Conservation (phyloP, 345 rosid genomes). For the Populus simonii region DNA sequence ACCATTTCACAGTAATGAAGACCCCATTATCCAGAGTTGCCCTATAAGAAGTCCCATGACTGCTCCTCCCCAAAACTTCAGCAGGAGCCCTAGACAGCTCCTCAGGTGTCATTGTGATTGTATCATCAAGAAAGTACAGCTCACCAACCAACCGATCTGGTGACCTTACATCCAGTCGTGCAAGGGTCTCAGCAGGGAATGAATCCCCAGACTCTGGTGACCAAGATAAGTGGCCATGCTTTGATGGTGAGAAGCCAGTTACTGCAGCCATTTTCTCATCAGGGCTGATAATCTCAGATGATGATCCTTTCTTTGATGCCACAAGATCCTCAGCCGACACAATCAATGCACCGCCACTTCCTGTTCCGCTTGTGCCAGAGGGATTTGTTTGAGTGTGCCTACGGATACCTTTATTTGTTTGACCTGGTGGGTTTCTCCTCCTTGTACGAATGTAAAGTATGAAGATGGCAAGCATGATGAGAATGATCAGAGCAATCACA, state of each 20-base stretch:
- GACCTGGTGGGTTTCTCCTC: slow-evolving; percentile 47
- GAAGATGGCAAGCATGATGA: slow-evolving; percentile 73
- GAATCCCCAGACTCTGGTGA: slow-evolving; percentile 96
- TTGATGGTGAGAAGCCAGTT: slow-evolving; percentile 86
- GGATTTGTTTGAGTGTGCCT: slow-evolving; percentile 47
- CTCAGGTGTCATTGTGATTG: slow-evolving; percentile 82
- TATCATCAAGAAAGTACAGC: slow-evolving; percentile 86
- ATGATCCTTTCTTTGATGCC: slow-evolving; percentile 71
- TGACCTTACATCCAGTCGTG: slow-evolving; percentile 82
- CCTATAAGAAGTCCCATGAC: slow-evolving; percentile 94
- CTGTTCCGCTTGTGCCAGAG: slow-evolving; percentile 43
- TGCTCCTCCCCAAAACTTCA: slow-evolving; percentile 94
- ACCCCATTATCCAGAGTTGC: slow-evolving; percentile 88
- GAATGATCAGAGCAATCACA: slow-evolving; percentile 61
- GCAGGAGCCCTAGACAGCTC: slow-evolving; percentile 97
- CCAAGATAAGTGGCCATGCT: slow-evolving; percentile 76
- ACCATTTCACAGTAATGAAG: slow-evolving; percentile 91
- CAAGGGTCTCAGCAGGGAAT: slow-evolving; percentile 67
- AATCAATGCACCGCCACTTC: slow-evolving; percentile 58
- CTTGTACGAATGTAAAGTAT: slow-evolving; percentile 57
- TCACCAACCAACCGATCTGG: slow-evolving; percentile 91
- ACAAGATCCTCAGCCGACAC: slow-evolving; percentile 87
- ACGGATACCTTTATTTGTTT: slow-evolving; percentile 44
- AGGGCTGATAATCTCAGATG: slow-evolving; percentile 76
- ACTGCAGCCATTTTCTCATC: slow-evolving; percentile 63